phyloP scores from a whole-genome alignment of 306 rosid genomes.

The Fragaria iinumae region DNA sequence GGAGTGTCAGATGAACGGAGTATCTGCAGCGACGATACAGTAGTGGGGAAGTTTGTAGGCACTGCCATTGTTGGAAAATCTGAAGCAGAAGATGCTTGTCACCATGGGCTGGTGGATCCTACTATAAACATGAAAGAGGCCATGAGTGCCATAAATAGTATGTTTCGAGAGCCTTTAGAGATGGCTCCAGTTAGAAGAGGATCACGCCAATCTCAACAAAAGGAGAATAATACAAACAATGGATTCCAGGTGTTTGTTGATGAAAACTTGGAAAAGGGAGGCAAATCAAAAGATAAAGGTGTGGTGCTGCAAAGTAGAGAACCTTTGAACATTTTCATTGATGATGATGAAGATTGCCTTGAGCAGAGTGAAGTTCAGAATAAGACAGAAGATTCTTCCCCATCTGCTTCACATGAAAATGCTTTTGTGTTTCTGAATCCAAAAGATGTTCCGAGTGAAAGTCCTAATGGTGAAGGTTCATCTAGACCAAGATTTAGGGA shows the following conservation, averaged over 20 bases:
- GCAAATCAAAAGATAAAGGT: slow-evolving; percentile 28
- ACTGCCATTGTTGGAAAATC: slow-evolving; percentile 75
- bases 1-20: slow-evolving; percentile 28
- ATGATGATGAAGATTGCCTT: slow-evolving; percentile 38
- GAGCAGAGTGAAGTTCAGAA: slow-evolving; percentile 31
- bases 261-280: slow-evolving; percentile 45
- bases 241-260: slow-evolving; percentile 62
- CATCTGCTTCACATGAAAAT: slow-evolving; percentile 45
- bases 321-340: slow-evolving; percentile 66
- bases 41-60: slow-evolving; percentile 69
- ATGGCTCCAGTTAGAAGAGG: slow-evolving; percentile 44
- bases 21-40: slow-evolving; percentile 59
- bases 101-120: slow-evolving; percentile 90
- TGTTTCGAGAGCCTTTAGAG: slow-evolving; percentile 83
- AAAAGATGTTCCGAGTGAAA: slow-evolving; percentile 50
- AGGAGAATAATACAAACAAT: slow-evolving; percentile 25
- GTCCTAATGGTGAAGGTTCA: slow-evolving; percentile 37
- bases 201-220: slow-evolving; percentile 35
- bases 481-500: slow-evolving; percentile 63
- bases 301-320: slow-evolving; percentile 39
- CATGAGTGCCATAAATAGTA: slow-evolving; percentile 74
- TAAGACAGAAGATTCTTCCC: slow-evolving; percentile 37
- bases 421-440: slow-evolving; percentile 60
- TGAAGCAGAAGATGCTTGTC: slow-evolving; percentile 85
- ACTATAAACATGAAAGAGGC: slow-evolving; percentile 96